Conservation (phyloP, 345 rosid genomes). For the Ceriops tagal region DNA sequence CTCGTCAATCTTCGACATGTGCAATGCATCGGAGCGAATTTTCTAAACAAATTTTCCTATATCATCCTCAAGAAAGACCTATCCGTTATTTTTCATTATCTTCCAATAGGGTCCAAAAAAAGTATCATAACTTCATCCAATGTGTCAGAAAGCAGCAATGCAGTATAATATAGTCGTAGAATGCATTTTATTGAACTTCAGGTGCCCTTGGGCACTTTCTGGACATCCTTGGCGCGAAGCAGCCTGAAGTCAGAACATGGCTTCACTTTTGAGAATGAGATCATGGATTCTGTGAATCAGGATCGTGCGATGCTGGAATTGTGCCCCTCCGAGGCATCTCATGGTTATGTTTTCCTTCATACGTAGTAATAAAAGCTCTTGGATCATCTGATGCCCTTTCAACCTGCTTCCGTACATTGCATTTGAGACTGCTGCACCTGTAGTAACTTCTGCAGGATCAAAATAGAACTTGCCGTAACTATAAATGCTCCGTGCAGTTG, state of each 20-base stretch:
- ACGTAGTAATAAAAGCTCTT: conserved; percentile 78
- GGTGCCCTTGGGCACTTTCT: background rate
- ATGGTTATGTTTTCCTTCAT: conserved; percentile 92
- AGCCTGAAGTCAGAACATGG: background rate
- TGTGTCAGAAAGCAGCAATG: too few relatives aligned
- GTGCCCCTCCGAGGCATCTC: conserved; percentile 55
- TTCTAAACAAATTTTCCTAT: too few relatives aligned
- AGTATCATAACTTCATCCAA: too few relatives aligned
- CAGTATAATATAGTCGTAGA: background rate
- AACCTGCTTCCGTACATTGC: conserved; percentile 87
- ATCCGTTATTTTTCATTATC: too few relatives aligned
- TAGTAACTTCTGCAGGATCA: conserved; percentile 73
- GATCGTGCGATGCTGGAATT: conserved; percentile 19
- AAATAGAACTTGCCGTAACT: too few relatives aligned
- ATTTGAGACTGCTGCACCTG: conserved; percentile 72
- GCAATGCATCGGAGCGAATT: too few relatives aligned
- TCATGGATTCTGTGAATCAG: conserved; percentile 34
- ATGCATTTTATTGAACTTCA: background rate
- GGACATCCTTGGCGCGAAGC: conserved; percentile 5
- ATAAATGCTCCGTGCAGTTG: too few relatives aligned
- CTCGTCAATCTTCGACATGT: too few relatives aligned
- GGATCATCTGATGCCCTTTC: conserved; percentile 94
- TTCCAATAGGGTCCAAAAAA: too few relatives aligned
- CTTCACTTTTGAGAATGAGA: background rate
- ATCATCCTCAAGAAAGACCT: too few relatives aligned